A percentile compares a stretch with the other conserved stretches of the same genome.
Evolutionary conservation across 2,329 filamentous ascomycete genomes (phyloP).

Genomic region (Lojkania enalia): DNA sequence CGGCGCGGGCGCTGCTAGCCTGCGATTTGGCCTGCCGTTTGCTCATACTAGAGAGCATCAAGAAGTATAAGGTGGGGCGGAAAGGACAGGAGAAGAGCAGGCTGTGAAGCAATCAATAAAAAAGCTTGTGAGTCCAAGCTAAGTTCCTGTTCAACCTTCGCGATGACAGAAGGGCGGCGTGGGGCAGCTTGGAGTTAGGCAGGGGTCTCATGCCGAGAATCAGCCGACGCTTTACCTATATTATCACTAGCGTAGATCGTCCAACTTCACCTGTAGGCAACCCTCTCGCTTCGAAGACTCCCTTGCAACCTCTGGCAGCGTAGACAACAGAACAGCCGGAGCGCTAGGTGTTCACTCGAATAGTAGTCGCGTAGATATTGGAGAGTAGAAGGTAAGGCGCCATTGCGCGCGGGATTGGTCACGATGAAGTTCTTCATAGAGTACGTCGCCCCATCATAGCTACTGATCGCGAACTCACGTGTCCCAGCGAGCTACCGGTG

Average conservation of each 20-base stretch:
- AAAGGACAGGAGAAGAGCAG: constrained; percentile 5
- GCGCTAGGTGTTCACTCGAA: too few species aligned
- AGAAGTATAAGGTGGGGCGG: constrained; percentile 3
- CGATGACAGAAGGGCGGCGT: constrained; percentile 11
- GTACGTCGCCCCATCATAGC: constrained; percentile 46
- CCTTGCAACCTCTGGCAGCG: too few species aligned
- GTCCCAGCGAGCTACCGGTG: constrained; percentile 66
- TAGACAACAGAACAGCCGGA: too few species aligned
- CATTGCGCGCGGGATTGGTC: constrained; percentile 6
- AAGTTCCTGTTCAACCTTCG: not conserved
- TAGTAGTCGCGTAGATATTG: too few species aligned
- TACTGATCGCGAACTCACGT: constrained; percentile 6
- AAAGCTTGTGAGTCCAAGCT: constrained; percentile 5
- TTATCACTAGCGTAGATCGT: constrained; percentile 2
- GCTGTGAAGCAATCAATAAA: not conserved
- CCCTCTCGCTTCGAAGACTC: not conserved
- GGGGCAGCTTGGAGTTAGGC: not conserved
- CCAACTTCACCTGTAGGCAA: constrained; percentile 17
- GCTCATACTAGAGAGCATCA: constrained; percentile 50
- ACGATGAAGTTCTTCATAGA: constrained; percentile 82
- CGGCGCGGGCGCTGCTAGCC: constrained; percentile 65
- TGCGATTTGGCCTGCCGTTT: constrained; percentile 64
- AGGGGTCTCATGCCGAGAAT: not conserved
- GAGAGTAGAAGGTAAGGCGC: not conserved
- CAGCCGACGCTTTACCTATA: constrained; percentile 1